phyloP scores from a whole-genome alignment of 163 green algal species.

The Scenedesmus sp. region DNA sequence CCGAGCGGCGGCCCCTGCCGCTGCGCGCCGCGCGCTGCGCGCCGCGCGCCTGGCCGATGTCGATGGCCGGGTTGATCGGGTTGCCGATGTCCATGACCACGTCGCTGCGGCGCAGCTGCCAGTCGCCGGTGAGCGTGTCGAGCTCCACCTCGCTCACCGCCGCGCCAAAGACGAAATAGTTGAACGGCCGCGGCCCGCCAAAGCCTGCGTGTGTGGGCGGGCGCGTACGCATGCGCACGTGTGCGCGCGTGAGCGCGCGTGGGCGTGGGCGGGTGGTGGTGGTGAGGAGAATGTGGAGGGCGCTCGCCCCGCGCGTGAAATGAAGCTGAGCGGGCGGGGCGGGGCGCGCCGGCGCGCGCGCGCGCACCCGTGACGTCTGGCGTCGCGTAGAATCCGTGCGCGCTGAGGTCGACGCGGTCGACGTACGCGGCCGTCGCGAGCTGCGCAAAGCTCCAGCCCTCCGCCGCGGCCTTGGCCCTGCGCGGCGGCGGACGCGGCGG shows the following conservation, averaged over 20 bases:
- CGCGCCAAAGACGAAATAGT: slow-evolving; percentile 92
- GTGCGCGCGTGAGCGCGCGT: too few relatives aligned
- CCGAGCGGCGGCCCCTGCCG: too few relatives aligned
- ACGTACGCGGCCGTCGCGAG: slow-evolving; percentile 85
- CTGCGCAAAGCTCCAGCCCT: slow-evolving; percentile 52
- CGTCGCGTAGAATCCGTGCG: slow-evolving; percentile 96
- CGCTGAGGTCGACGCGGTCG: slow-evolving; percentile 91
- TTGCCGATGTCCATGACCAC: slow-evolving; percentile 96
- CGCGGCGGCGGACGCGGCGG: not conserved
- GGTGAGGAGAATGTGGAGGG: too few relatives aligned
- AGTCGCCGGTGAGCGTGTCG: slow-evolving; percentile 91
- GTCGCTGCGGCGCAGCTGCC: slow-evolving; percentile 86
- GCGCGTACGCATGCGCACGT: too few relatives aligned
- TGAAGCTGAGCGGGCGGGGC: too few relatives aligned
- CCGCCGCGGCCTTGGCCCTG: slow-evolving; percentile 23
- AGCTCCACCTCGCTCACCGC: slow-evolving; percentile 90
- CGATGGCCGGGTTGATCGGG: slow-evolving; percentile 96
- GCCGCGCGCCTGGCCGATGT: slow-evolving; percentile 92
- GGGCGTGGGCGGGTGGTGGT: too few relatives aligned
- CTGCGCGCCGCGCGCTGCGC: too few relatives aligned
- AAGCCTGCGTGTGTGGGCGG: slow-evolving; percentile 56
- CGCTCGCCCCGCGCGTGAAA: too few relatives aligned
- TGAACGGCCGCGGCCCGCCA: slow-evolving; percentile 86
- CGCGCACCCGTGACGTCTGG: slow-evolving; percentile 85
- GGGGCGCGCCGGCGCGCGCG: too few relatives aligned